Evolutionary conservation across 176 grass and related monocot species (phyloP).

Genomic region (bread wheat (Triticum aestivum)): DNA sequence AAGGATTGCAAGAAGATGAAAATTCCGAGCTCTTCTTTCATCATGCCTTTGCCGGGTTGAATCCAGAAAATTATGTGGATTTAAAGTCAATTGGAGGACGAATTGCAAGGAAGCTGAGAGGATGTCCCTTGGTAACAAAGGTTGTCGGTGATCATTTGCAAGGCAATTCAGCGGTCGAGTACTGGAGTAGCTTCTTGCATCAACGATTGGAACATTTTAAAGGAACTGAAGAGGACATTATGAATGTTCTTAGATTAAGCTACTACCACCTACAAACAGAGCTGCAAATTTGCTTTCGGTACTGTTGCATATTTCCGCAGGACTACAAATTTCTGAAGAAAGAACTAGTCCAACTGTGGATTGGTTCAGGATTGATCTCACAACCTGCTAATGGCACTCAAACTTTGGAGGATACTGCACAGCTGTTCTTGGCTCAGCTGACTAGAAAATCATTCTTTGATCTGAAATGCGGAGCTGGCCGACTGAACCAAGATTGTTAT

Average conservation of each 20-base stretch:
- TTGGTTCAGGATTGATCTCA: slow-evolving; percentile 37
- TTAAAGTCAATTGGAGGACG: slow-evolving; percentile 14
- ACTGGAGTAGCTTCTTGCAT: slow-evolving; percentile 45
- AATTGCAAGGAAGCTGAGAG: slow-evolving; percentile 31
- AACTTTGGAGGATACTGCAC: slow-evolving; percentile 26
- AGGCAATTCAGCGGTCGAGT: background rate
- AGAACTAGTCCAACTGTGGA: slow-evolving; percentile 46
- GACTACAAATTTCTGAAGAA: slow-evolving; percentile 15
- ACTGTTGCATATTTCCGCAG: slow-evolving; percentile 48
- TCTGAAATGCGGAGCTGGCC: background rate
- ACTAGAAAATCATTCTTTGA: slow-evolving; percentile 62
- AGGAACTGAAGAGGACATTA: slow-evolving; percentile 26
- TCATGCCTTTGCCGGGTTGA: slow-evolving; percentile 22
- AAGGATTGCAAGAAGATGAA: slow-evolving; percentile 27
- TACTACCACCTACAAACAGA: slow-evolving; percentile 40
- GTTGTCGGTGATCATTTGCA: slow-evolving; percentile 34
- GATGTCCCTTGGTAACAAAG: slow-evolving; percentile 63
- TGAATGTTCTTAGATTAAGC: slow-evolving; percentile 42
- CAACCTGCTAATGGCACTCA: background rate
- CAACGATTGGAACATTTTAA: slow-evolving; percentile 1
- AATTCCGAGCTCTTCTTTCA: slow-evolving; percentile 34
- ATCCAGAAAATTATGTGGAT: background rate
- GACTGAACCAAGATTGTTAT: background rate
- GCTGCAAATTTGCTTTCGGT: slow-evolving; percentile 56
- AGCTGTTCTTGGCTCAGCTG: slow-evolving; percentile 20